Evolutionary conservation across 2,329 filamentous ascomycete species (phyloP), one percentile per base, ranked within the genome.

Genomic region (Xylariaceae sp.): DNA sequence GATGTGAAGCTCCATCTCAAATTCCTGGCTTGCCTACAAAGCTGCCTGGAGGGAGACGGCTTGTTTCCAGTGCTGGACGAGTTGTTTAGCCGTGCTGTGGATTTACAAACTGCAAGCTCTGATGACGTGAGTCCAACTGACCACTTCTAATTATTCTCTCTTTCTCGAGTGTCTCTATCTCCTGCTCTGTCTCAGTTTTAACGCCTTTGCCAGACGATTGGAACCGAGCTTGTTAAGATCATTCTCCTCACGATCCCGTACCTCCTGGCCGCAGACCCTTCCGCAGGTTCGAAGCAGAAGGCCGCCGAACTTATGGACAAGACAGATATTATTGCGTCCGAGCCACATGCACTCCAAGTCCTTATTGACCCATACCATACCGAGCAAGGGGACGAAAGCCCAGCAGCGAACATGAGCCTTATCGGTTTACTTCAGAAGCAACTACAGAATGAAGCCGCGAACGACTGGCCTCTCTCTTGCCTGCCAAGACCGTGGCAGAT

Each of bases 171-270:
- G n/a, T n/a, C n/a, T n/a, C n/a, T n/a, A n/a, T n/a, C n/a, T n/a
- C n/a, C n/a, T n/a, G n/a, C n/a, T n/a, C n/a, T n/a, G n/a, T n/a
- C n/a, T n/a, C n/a, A n/a, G n/a, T n/a, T n/a, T n/a, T n/a, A n/a
- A 17, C 12, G 5, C 4, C 17, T 12, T 21, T 14, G 11, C 27
- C 16, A 81, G 75, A 81, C 76, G 0, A 76, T 83, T 47, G 78
- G 78, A 34, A 81, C 94, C 29, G 92, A 97, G 66, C 76, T 98
- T 23, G 88, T 96, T 61, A 97, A 96, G 66, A 89, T 96, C 53
- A 96, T 98, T 50, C 78, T 97, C 31, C 78, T 96, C 34, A 95
- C 90, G 0, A 85, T 98, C 42, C 90, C 92, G 0, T 98, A 97
- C 61, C 73, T 88, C 38, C 81, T 95, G 73, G 78, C 82, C 8